Conservation (phyloP, 2,329 filamentous ascomycete genomes). For the Hymenoscyphus salicellus region DNA sequence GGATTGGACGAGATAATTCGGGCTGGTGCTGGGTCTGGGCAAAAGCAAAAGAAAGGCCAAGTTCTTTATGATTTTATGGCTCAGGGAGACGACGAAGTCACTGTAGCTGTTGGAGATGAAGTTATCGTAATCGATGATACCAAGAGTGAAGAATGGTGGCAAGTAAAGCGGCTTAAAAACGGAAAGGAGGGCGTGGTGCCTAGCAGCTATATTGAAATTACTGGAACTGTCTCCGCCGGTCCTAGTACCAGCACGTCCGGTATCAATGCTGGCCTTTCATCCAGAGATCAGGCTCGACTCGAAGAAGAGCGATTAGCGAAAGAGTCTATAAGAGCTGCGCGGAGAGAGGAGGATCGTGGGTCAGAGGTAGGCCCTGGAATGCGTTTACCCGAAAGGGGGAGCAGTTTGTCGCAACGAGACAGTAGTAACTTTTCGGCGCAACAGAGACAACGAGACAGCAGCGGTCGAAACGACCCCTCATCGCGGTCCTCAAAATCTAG, state of each 20-base stretch:
- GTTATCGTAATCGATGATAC: slow-evolving; percentile 84
- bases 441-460: slow-evolving; percentile 72
- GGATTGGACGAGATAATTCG: slow-evolving; percentile 81
- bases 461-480: slow-evolving; percentile 56
- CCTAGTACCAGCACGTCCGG: slow-evolving; percentile 48
- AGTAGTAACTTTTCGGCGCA: slow-evolving; percentile 64
- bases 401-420: slow-evolving; percentile 68
- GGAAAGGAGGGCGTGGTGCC: slow-evolving; percentile 95
- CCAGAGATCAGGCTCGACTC: slow-evolving; percentile 70
- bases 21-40: slow-evolving; percentile 72
- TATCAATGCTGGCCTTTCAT: slow-evolving; percentile 60
- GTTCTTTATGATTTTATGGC: slow-evolving; percentile 96
- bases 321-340: slow-evolving; percentile 65
- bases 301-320: slow-evolving; percentile 84
- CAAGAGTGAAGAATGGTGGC: slow-evolving; percentile 98
- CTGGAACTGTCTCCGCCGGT: slow-evolving; percentile 54
- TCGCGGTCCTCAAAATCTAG: slow-evolving; percentile 64
- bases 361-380: slow-evolving; percentile 76
- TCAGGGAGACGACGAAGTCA: slow-evolving; percentile 94
- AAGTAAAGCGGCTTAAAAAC: slow-evolving; percentile 84
- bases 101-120: slow-evolving; percentile 84
- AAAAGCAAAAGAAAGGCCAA: slow-evolving; percentile 74
- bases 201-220: slow-evolving; percentile 91
- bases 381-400: slow-evolving; percentile 72
- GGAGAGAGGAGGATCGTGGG: slow-evolving; percentile 57